Percentiles rank a stretch among this genome's conserved stretches.
Evolutionary conservation across 106 monocot genomes (phyloP).

Genomic region (Dendrobium nobile): DNA sequence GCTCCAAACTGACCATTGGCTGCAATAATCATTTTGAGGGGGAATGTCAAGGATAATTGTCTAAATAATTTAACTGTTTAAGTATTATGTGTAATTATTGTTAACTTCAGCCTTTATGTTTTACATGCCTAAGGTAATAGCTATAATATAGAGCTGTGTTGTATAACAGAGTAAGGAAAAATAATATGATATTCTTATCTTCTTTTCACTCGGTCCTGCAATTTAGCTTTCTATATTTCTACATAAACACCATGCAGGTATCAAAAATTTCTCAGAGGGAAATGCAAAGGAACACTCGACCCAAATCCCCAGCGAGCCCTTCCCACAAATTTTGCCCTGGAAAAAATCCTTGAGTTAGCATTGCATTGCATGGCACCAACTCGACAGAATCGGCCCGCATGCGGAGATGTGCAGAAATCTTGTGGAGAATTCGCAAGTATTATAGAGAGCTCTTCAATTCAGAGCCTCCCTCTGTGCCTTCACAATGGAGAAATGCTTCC

Average conservation of each 20-base stretch:
- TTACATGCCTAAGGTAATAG: too few relatives aligned
- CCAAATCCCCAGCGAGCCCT: slow-evolving; percentile 13
- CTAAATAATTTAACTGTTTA: too few relatives aligned
- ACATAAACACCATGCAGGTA: slow-evolving; percentile 17
- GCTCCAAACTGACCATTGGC: too few relatives aligned
- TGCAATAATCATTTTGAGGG: too few relatives aligned
- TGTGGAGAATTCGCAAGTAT: slow-evolving; percentile 43
- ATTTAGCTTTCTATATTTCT: too few relatives aligned
- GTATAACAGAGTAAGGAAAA: too few relatives aligned
- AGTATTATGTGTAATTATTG: too few relatives aligned
- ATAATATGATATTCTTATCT: too few relatives aligned
- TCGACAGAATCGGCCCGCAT: slow-evolving; percentile 31
- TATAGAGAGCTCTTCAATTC: slow-evolving; percentile 20
- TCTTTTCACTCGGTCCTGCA: too few relatives aligned
- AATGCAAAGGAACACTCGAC: slow-evolving; percentile 18
- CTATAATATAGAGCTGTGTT: too few relatives aligned
- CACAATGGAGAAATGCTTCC: background rate
- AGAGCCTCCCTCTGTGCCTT: background rate
- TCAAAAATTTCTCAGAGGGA: slow-evolving; percentile 32
- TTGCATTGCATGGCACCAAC: slow-evolving; percentile 27
- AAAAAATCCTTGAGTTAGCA: slow-evolving; percentile 36
- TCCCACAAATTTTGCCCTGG: slow-evolving; percentile 28
- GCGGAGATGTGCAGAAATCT: slow-evolving; percentile 28
- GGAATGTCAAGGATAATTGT: too few relatives aligned
- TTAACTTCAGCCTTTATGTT: too few relatives aligned